These are phyloP conservation scores for Ophiostoma perfectum DNA, from an alignment of 2,329 filamentous ascomycete species.

Conservation along the genomic window DNA sequence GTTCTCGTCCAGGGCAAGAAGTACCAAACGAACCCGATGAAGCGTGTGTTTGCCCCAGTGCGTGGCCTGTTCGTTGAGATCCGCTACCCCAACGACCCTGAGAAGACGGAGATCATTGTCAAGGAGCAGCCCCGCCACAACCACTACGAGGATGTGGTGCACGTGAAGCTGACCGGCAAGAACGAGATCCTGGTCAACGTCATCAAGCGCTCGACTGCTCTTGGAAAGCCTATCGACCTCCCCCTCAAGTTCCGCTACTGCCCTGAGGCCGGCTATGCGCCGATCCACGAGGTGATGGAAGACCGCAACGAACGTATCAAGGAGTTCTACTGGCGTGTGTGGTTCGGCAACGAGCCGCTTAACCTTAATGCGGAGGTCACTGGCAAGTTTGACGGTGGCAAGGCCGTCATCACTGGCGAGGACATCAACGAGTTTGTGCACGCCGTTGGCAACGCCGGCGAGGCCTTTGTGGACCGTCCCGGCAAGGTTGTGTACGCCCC, in stretches of 20 bases:
- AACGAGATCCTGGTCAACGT: conserved; percentile 83
- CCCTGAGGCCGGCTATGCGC: conserved; percentile 94
- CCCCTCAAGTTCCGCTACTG: conserved; percentile 88
- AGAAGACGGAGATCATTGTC: conserved; percentile 78
- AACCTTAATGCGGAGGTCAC: conserved; percentile 82
- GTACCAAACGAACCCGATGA: conserved; percentile 95
- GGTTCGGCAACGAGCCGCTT: conserved; percentile 84
- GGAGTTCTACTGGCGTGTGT: conserved; percentile 97
- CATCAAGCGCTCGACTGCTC: conserved; percentile 86
- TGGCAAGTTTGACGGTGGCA: conserved; percentile 83
- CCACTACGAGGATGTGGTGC: conserved; percentile 81
- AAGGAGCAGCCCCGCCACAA: conserved; percentile 82
- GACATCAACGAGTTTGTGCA: conserved; percentile 99
- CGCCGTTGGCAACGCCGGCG: conserved; percentile 93
- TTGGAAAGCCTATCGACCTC: conserved; percentile 74
- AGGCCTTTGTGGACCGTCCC: conserved; percentile 92
- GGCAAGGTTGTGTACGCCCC: conserved; percentile 92
- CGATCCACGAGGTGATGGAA: conserved; percentile 94
- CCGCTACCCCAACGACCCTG: conserved; percentile 69
- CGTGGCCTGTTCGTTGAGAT: conserved; percentile 89
- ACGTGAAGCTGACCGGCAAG: conserved; percentile 68
- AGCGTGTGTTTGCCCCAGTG: conserved; percentile 79
- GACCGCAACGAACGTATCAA: conserved; percentile 97
- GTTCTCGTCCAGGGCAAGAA: conserved; percentile 92
- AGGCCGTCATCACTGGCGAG: conserved; percentile 78